Percentiles rank a stretch among this genome's conserved stretches.
Evolutionary conservation across 2,329 filamentous ascomycete genomes (phyloP).

Genomic region (Alternaria solani): DNA sequence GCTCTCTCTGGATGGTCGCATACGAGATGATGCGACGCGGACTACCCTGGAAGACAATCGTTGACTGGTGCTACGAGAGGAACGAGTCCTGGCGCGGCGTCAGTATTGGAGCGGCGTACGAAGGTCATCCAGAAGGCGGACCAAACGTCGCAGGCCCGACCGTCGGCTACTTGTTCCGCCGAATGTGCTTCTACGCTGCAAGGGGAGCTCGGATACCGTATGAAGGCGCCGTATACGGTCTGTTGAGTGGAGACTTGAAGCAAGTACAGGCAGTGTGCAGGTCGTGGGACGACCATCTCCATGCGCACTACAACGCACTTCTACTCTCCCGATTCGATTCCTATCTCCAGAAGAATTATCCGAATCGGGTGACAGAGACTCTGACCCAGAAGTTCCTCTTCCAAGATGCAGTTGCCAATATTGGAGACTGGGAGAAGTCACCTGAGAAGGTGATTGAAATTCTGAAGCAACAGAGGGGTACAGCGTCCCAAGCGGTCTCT

Average conservation of each 20-base stretch:
- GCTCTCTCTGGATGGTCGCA: conserved; percentile 90
- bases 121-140: conserved; percentile 52
- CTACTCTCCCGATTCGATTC: conserved; percentile 80
- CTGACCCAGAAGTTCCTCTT: conserved; percentile 67
- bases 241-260: conserved; percentile 83
- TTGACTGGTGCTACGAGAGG: conserved; percentile 84
- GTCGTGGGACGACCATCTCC: conserved; percentile 86
- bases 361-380: conserved; percentile 60
- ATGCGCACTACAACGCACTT: conserved; percentile 86
- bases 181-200: conserved; percentile 78
- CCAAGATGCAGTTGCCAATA: conserved; percentile 71
- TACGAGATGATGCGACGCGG: conserved; percentile 92
- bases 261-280: conserved; percentile 79
- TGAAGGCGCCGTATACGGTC: conserved; percentile 87
- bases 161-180: conserved; percentile 70
- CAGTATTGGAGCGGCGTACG: conserved; percentile 76
- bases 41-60: conserved; percentile 74
- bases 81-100: conserved; percentile 90
- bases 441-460: conserved; percentile 65
- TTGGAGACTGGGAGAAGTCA: conserved; percentile 63
- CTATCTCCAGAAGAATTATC: conserved; percentile 67
- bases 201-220: conserved; percentile 76
- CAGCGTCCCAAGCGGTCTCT: conserved; percentile 65
- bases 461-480: conserved; percentile 65
- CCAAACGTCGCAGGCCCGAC: conserved; percentile 50